Conservation (phyloP, 345 rosid genomes). For the Populus nigra region DNA sequence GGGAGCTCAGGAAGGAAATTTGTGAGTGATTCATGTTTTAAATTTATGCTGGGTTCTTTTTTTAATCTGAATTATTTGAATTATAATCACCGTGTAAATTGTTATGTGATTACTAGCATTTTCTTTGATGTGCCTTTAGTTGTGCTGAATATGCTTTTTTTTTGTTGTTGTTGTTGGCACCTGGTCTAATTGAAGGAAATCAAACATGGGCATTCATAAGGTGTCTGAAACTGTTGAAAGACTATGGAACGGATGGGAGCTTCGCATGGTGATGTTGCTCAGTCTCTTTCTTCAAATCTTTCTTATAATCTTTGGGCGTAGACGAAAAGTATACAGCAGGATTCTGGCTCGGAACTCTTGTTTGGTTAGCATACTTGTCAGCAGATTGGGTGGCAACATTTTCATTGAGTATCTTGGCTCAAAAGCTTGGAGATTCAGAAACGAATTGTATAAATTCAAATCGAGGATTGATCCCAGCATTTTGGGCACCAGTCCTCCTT, state of each 20-base stretch:
- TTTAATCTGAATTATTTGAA: too few species aligned
- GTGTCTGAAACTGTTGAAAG: not conserved
- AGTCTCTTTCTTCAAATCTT: not conserved
- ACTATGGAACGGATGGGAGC: not conserved
- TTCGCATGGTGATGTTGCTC: not conserved
- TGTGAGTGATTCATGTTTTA: too few species aligned
- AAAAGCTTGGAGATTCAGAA: not conserved
- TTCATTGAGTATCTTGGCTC: not conserved
- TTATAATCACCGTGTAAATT: too few species aligned
- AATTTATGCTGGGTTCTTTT: too few species aligned
- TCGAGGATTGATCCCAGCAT: not conserved
- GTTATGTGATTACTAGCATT: too few species aligned
- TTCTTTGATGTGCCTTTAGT: too few species aligned
- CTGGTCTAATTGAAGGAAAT: too few species aligned
- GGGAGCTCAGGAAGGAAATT: too few species aligned
- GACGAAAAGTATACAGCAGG: not conserved
- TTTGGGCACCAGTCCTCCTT: constrained; percentile 3
- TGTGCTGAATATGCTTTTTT: too few species aligned
- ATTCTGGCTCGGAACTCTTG: not conserved
- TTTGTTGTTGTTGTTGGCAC: too few species aligned
- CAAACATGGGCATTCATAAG: not conserved
- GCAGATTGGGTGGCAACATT: not conserved
- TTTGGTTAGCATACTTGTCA: not conserved
- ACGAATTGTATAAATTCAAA: not conserved
- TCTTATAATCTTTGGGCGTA: too few species aligned